Evolutionary conservation across 257 asterid genomes (phyloP), one percentile per base, ranked within the genome.

Genomic region (Nicotiana obtusifolia): DNA sequence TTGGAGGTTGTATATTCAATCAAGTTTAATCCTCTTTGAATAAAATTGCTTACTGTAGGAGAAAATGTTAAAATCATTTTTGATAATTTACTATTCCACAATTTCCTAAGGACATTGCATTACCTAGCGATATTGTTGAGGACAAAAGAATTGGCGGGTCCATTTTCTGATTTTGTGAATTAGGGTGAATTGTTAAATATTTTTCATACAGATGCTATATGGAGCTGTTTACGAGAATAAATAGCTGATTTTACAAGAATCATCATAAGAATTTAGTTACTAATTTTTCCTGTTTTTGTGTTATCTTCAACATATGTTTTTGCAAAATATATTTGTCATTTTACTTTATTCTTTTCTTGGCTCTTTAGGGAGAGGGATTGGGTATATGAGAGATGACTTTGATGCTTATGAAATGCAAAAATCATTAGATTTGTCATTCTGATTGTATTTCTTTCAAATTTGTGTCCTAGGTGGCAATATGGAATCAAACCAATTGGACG

Each of bases 401-500:
- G 16, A 73, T 73, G 79, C 62, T 24, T 73, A 73, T 33, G 15
- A 47, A 49, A 73, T 73, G 22, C 20, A 47, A 10, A n/a, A 33
- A 41, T 49, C 49, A 59, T 64, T 44, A 16, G 33, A 28, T 11
- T 56, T 24, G 17, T 41, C 28, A 60, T 82, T n/a, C 75, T 71
- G 22, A 31, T 73, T 41, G 14, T 57, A 61, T 22, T 71, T 84
- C 57, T 75, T 65, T 75, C 53, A 81, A 77, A 80, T 76, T 84
- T 64, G 62, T 56, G 44, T 83, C 54, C 57, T 71, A 95, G 99
- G 97, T 89, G 92, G 87, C 83, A 86, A 91, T 84, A 84, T 81
- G 19, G 97, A 91, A 62, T 91, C 97, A 41, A 89, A 86, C 60
- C 84, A 71, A 53, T 80, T 91, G 76, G 97, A 91, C 83, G 73